Evolutionary conservation across 306 rosid genomes (phyloP), one percentile per base, ranked within the genome.

Genomic region (Ziziphus jujuba): DNA sequence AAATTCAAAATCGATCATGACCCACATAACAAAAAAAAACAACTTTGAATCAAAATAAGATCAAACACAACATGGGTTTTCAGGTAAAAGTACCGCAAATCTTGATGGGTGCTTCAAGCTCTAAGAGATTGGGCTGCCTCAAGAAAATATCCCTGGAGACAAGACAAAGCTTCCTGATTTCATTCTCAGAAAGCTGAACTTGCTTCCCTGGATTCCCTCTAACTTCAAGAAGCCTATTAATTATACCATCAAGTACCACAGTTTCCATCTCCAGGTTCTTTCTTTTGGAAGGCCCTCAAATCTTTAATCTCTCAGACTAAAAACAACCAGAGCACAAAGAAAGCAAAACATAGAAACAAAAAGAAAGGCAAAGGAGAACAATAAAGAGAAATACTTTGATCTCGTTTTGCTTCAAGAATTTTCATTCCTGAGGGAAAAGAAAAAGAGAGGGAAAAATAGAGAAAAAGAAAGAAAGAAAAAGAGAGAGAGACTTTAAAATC

Each of bases 41-140:
- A 31, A n/a, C 7, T 19, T 38, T 24, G 40, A 47, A 25, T 23
- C 0, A 67, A 74, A 54, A 5, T 33, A 70, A 33, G 33, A 64
- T 47, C 19, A 62, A 68, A 65, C 11, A 75, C 58, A 55, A 28
- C 25, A 69, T 7, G 51, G 47, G 63, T 28, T 75, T n/a, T 50
- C 25, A 77, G 1, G 66, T 54, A 60, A 68, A 71, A 19, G 1
- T 87, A 92, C 98, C 98, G 77, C 98, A 92, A 51, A 92, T 92
- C 77, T 86, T 87, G 73, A 89, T 55, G 9, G 98, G 97, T 23
- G 96, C 96, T 45, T 87, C 93, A 43, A 92, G 87, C 77, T 89
- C 92, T 84, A 89, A 81, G 25, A 92, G 88, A 77, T 79, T 89
- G 1, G 98, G 96, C 69, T 92, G 97, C 74, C 73, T 89, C 73